These are phyloP conservation scores for Mucor sp. DNA, from an alignment of 371 early-diverging fungal species.

Conservation along the genomic window DNA sequence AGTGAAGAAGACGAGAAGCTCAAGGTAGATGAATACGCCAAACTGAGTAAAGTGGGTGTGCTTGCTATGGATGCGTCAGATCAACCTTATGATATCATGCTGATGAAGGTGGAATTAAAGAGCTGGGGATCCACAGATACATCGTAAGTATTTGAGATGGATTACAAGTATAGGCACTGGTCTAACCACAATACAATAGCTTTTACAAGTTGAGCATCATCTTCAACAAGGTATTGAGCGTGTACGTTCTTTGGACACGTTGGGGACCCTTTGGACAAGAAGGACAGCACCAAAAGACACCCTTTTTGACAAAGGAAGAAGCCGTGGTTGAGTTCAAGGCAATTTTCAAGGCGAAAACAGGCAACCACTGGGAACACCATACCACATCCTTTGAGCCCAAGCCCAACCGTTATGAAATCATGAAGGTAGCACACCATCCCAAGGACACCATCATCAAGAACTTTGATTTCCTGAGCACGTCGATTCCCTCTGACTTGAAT, in stretches of 20 bases:
- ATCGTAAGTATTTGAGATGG: constrained; percentile 14
- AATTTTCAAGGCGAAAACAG: constrained; percentile 63
- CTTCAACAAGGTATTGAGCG: constrained; percentile 43
- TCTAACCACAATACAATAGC: constrained; percentile 12
- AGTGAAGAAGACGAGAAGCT: constrained; percentile 17
- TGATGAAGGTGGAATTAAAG: constrained; percentile 53
- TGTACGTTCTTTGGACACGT: constrained; percentile 61
- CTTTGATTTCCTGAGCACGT: constrained; percentile 24
- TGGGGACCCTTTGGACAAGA: constrained; percentile 57
- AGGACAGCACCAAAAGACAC: constrained; percentile 66
- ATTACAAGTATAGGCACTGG: not conserved
- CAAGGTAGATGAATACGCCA: constrained; percentile 39
- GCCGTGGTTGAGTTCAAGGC: constrained; percentile 58
- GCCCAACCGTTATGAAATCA: constrained; percentile 51
- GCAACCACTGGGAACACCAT: constrained; percentile 52
- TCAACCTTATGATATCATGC: constrained; percentile 45
- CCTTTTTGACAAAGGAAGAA: constrained; percentile 49
- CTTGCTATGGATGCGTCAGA: constrained; percentile 36
- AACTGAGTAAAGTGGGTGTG: constrained; percentile 42
- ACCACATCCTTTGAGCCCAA: constrained; percentile 34
- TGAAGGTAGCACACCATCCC: constrained; percentile 24
- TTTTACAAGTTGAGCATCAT: constrained; percentile 66
- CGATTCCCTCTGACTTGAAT: constrained; percentile 18
- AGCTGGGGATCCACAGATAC: constrained; percentile 6
- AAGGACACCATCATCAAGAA: constrained; percentile 28